phyloP scores from a whole-genome alignment of 148 eudicot genomes.

The Nyssa sinensis region DNA sequence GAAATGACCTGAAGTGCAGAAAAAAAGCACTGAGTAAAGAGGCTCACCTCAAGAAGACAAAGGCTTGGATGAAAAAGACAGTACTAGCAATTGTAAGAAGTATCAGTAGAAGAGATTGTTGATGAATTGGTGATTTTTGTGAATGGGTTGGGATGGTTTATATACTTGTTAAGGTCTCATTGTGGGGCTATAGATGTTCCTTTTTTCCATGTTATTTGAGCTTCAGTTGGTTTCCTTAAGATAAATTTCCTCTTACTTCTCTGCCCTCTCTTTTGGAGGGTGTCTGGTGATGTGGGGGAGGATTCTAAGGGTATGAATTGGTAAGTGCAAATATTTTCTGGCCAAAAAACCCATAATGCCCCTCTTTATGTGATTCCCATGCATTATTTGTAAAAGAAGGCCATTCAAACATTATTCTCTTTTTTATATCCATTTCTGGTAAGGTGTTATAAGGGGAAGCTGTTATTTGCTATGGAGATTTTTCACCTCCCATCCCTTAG shows the following conservation, averaged over 20 bases:
- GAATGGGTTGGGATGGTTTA: slow-evolving; percentile 28
- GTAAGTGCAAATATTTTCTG: slow-evolving; percentile 20
- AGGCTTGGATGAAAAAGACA: not conserved
- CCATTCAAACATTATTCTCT: slow-evolving; percentile 29
- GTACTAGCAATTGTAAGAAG: not conserved
- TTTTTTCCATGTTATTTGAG: slow-evolving; percentile 10
- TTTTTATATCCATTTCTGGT: slow-evolving; percentile 25
- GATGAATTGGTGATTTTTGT: slow-evolving; percentile 29
- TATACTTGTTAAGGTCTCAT: slow-evolving; percentile 26
- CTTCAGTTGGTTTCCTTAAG: slow-evolving; percentile 26
- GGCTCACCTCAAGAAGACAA: slow-evolving; percentile 21
- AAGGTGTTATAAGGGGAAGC: slow-evolving; percentile 53
- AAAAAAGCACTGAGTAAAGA: not conserved
- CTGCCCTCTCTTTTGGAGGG: not conserved
- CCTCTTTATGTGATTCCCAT: slow-evolving; percentile 38
- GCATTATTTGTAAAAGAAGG: slow-evolving; percentile 34
- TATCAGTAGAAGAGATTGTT: slow-evolving; percentile 10
- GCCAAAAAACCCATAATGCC: slow-evolving; percentile 13
- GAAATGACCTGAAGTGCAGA: not conserved
- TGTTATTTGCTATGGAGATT: slow-evolving; percentile 23
- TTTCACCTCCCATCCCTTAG: slow-evolving; percentile 15
- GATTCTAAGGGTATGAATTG: not conserved
- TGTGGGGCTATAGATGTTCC: slow-evolving; percentile 28
- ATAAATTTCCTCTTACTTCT: not conserved
- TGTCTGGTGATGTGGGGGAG: slow-evolving; percentile 5